Evolutionary conservation across 306 rosid genomes (phyloP).

Genomic region (Rosa rugosa): DNA sequence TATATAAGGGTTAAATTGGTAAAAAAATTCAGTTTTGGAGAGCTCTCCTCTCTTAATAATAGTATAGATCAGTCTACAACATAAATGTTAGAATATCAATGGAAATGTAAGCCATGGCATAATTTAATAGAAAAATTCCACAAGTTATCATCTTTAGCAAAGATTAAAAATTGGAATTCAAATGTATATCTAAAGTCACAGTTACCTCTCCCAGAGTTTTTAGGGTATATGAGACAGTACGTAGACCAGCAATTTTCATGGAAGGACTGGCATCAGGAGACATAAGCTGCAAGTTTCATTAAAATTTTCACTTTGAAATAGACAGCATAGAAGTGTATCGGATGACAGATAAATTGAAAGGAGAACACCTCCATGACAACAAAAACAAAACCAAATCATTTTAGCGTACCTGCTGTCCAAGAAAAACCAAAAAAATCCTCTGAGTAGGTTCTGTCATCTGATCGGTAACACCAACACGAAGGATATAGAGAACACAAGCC

Average conservation of each 20-base stretch:
- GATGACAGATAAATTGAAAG: constrained; percentile 7
- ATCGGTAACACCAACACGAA: constrained; percentile 90
- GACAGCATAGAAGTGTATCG: not conserved
- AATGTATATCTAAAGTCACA: constrained; percentile 14
- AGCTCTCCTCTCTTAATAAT: too few relatives aligned
- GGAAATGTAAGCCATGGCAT: constrained; percentile 3
- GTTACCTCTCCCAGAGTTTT: constrained; percentile 90
- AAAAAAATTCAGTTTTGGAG: too few relatives aligned
- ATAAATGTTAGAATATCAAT: not conserved
- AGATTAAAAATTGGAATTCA: not conserved
- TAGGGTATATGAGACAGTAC: constrained; percentile 74
- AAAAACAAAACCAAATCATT: constrained; percentile 22
- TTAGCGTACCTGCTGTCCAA: constrained; percentile 67
- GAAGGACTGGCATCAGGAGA: constrained; percentile 77
- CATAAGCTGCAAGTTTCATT: constrained; percentile 59
- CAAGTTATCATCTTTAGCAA: not conserved
- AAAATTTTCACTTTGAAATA: constrained; percentile 4
- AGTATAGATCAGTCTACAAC: not conserved
- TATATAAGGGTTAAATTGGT: too few relatives aligned
- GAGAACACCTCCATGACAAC: constrained; percentile 12
- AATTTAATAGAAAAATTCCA: not conserved
- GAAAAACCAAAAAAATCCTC: constrained; percentile 73
- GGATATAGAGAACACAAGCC: constrained; percentile 97
- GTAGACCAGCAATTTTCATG: constrained; percentile 79
- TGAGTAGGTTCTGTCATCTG: constrained; percentile 97